These are phyloP conservation scores for Podospora bellae-mahoneyi DNA, from an alignment of 495 filamentous ascomycete genomes.

Conservation along the genomic window DNA sequence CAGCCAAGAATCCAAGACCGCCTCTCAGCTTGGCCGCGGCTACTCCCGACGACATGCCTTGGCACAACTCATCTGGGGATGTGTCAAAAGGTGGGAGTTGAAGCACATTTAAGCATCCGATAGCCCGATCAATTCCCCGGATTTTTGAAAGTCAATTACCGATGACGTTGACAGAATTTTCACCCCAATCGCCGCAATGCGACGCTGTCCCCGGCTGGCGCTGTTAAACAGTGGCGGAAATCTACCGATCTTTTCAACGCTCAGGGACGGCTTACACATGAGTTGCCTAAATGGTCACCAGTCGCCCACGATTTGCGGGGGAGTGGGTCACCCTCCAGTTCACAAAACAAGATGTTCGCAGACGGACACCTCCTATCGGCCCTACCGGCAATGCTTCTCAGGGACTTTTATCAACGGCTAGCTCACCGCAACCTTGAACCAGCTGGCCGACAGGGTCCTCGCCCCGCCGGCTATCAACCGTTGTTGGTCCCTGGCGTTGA, in stretches of 20 bases:
- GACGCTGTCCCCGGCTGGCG: background rate
- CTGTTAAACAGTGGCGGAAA: background rate
- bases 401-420: background rate
- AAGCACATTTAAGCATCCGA: background rate
- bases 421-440: background rate
- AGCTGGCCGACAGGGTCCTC: background rate
- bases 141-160: background rate
- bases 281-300: background rate
- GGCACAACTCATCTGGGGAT: background rate
- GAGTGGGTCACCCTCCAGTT: background rate
- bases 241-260: background rate
- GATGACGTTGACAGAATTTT: background rate
- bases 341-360: background rate
- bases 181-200: background rate
- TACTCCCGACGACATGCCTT: constrained; percentile 11
- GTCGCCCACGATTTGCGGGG: background rate
- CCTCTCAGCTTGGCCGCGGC: constrained; percentile 4
- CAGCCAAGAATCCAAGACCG: constrained; percentile 2
- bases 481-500: background rate
- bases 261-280: background rate
- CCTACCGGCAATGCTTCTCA: background rate
- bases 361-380: background rate
- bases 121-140: background rate
- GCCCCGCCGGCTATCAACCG: background rate
- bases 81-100: background rate